These are phyloP conservation scores for Skeletonema tropicum DNA, from an alignment of 108 stramenopile species.

Conservation along the genomic window DNA sequence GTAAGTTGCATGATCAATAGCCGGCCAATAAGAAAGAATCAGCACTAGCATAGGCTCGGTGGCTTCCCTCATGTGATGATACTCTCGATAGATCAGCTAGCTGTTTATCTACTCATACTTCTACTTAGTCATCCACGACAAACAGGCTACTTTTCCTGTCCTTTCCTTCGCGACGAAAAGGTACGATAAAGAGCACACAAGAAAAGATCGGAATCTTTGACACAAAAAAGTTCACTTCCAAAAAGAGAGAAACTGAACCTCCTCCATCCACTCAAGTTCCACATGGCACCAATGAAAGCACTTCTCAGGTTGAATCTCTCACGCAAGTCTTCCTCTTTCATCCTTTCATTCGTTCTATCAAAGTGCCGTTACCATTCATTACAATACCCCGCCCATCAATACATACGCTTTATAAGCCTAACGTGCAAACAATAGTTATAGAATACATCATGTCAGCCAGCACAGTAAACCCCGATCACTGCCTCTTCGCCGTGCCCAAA, in stretches of 20 bases:
- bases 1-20: background rate
- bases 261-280: background rate
- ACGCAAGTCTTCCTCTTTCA: background rate
- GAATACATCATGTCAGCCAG: background rate
- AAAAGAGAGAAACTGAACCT: background rate
- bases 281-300: background rate
- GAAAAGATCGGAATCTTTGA: background rate
- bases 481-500: conserved; percentile 94
- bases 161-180: too few species aligned
- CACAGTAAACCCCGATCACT: conserved; percentile 53
- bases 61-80: too few species aligned
- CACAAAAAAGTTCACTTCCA: background rate
- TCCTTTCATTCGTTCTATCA: background rate
- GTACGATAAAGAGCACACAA: too few species aligned
- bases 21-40: too few species aligned
- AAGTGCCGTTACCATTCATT: background rate
- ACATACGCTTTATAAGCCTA: too few species aligned
- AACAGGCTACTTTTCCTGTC: too few species aligned
- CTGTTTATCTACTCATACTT: too few species aligned
- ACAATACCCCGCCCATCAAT: background rate
- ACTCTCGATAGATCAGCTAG: too few species aligned
- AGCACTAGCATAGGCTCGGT: too few species aligned
- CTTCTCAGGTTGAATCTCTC: background rate
- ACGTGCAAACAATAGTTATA: background rate
- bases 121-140: too few species aligned